Percentiles rank a stretch among this genome's conserved stretches.
phyloP scores from a whole-genome alignment of 2,329 filamentous ascomycete species.

The Colletotrichum sp. region DNA sequence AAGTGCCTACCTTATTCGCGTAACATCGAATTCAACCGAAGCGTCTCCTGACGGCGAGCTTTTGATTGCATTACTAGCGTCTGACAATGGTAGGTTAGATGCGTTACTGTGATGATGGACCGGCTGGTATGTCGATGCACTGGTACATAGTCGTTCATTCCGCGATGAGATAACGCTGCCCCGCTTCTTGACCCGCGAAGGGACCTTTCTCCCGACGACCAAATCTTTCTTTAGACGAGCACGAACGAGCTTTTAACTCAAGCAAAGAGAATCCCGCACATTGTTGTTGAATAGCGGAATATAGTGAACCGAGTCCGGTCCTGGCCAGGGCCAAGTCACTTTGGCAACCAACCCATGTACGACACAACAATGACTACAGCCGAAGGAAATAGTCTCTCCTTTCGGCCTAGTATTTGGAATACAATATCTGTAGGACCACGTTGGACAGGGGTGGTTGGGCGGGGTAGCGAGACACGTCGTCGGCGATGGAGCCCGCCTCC shows the following conservation, averaged over 20 bases:
- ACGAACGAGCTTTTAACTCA: neutral
- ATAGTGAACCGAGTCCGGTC: neutral
- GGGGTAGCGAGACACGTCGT: neutral
- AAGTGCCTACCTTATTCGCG: too few relatives aligned
- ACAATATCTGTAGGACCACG: neutral
- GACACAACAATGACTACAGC: neutral
- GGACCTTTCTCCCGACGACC: neutral
- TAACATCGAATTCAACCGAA: neutral
- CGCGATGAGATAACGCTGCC: neutral
- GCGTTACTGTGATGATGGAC: neutral
- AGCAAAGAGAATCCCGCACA: too few relatives aligned
- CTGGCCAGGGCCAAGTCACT: neutral
- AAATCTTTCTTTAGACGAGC: neutral
- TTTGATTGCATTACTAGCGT: neutral
- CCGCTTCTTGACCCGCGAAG: neutral
- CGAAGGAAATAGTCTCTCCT: neutral
- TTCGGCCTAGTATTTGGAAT: neutral
- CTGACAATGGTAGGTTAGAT: fast-evolving
- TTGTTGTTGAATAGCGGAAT: neutral
- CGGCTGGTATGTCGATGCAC: neutral
- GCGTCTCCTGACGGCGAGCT: neutral
- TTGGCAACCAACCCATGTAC: neutral
- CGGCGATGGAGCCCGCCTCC: neutral
- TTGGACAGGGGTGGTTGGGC: neutral
- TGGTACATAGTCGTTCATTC: neutral